These are phyloP conservation scores for Serendipita sp. DNA, from an alignment of 768 basidiomycete species.

Conservation along the genomic window DNA sequence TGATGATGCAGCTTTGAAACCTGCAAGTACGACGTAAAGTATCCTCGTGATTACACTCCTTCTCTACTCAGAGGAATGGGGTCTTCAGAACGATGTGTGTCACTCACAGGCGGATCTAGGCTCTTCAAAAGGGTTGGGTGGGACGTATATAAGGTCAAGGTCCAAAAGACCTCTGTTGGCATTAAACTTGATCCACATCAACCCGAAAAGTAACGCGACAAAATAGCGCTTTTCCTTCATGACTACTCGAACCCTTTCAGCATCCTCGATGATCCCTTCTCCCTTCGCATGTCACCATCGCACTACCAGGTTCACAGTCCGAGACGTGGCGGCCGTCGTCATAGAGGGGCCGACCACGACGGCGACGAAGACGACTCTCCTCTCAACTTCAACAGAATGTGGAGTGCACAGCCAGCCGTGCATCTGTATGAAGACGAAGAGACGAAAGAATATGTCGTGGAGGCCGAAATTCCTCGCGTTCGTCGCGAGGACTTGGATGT, in stretches of 20 bases:
- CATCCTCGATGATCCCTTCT: constrained; percentile 58
- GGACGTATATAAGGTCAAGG: too few species aligned
- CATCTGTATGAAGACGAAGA: constrained; percentile 53
- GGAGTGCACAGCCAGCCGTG: constrained; percentile 34
- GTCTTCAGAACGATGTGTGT: too few species aligned
- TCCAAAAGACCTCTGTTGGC: too few species aligned
- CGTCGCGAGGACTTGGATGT: constrained; percentile 63
- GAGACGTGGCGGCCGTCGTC: neutral
- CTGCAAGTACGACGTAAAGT: too few species aligned
- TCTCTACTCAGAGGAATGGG: too few species aligned
- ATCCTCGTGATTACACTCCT: too few species aligned
- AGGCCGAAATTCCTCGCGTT: constrained; percentile 67
- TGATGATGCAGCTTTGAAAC: too few species aligned
- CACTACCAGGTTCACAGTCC: too few species aligned
- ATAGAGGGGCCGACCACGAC: constrained; percentile 14
- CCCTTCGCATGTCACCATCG: constrained; percentile 21
- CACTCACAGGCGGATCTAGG: too few species aligned
- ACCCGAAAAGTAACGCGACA: too few species aligned
- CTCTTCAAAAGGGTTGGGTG: too few species aligned
- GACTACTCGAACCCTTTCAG: constrained; percentile 43
- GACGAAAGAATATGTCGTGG: constrained; percentile 37
- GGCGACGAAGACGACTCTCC: constrained; percentile 16
- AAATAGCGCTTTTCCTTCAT: constrained; percentile 28
- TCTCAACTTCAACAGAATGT: neutral
- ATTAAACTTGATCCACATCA: too few species aligned